A percentile compares a stretch with the other conserved stretches of the same genome.
Conservation (phyloP, 176 grass and related monocot genomes). For the Otatea glauca region DNA sequence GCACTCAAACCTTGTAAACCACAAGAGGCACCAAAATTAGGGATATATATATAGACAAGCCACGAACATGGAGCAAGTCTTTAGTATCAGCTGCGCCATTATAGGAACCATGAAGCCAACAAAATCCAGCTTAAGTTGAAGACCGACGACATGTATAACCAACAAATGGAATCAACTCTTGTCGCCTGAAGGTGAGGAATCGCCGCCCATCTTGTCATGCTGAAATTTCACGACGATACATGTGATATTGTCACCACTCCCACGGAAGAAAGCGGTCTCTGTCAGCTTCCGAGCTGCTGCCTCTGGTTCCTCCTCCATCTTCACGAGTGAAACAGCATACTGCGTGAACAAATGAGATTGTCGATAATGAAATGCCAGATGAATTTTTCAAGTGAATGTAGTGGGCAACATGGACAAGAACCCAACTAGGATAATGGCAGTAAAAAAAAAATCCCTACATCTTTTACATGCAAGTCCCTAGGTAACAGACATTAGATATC, state of each 20-base stretch:
- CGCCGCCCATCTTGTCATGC: constrained; percentile 56
- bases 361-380: not conserved
- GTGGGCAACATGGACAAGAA: not conserved
- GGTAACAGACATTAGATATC: not conserved
- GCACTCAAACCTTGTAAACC: constrained; percentile 2
- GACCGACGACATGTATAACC: constrained; percentile 47
- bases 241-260: constrained; percentile 87
- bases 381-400: not conserved
- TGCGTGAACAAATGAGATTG: constrained; percentile 19
- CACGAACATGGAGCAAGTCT: constrained; percentile 35
- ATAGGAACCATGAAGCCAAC: constrained; percentile 42
- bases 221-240: constrained; percentile 93
- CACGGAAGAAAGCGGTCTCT: constrained; percentile 66
- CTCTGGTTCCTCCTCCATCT: constrained; percentile 79
- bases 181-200: constrained; percentile 35
- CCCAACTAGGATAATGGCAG: not conserved
- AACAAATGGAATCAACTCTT: constrained; percentile 59
- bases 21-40: constrained; percentile 34
- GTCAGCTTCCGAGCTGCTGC: constrained; percentile 79
- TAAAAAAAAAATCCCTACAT: not conserved
- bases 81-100: constrained; percentile 20
- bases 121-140: constrained; percentile 50
- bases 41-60: constrained; percentile 52
- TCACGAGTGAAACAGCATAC: constrained; percentile 74
- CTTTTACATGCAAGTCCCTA: not conserved